Evolutionary conservation across 2,329 filamentous ascomycete genomes (phyloP), one percentile per base, ranked within the genome.

Genomic region (Aspergillus texensis): DNA sequence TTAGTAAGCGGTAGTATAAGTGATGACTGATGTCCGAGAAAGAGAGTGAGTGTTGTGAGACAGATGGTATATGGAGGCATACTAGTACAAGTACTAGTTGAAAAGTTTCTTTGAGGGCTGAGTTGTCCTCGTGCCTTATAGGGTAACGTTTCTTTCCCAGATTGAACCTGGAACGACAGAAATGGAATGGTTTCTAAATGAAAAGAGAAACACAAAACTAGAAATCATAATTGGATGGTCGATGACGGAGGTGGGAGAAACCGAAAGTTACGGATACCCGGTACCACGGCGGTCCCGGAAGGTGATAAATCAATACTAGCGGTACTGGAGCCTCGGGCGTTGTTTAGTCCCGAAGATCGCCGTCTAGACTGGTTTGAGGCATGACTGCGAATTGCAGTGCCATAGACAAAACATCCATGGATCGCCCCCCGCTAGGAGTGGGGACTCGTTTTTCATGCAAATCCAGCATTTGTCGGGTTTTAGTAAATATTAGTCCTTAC

Each of bases 341-440:
- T 26, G 52, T 55, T 26, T 39, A 55, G 52, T 16, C 52, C 52
- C 52, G 52, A 55, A 39, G 52, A 62, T 62, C 61, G 58, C 43
- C 55, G 55, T 41, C 59, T 62, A 50, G 55, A 24, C 54, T 58
- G 19, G 36, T 62, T 62, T 36, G 39, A 41, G 48, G 34, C 30
- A 59, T 54, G 53, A 39, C 50, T 34, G 53, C 59, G 52, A 56
- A 28, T 53, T 6, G 34, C 11, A 32, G 9, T 52, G 16, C 30
- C 30, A 34, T 54, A 10, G 41, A 32, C 19, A 14, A n/a, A 26
- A n/a, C 34, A 34, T 28, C 46, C 58, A 30, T 60, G 46, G 58
- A 54, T 60, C 34, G 58, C 58, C 43, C 30, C 58, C 10, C 50
- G 50, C 50, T 53, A 53, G 14, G 52, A 28, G 32, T 55, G 52